Conservation (phyloP, 2,329 filamentous ascomycete species). For the Dendryphion nanum region DNA sequence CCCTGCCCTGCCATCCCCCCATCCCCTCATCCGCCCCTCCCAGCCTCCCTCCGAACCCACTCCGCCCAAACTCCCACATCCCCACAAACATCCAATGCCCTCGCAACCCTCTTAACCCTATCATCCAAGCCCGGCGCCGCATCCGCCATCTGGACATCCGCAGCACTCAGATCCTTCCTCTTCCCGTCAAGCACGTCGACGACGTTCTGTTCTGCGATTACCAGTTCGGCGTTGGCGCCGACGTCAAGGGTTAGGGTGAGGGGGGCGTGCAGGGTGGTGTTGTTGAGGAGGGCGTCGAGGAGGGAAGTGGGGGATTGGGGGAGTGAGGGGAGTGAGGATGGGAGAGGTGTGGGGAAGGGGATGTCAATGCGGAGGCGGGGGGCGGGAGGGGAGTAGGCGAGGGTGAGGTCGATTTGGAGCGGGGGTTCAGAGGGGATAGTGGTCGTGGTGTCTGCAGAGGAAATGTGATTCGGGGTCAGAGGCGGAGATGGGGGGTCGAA, state of each 20-base stretch:
- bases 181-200: too few species aligned
- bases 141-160: conserved; percentile 17
- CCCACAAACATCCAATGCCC: conserved; percentile 47
- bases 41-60: conserved; percentile 41
- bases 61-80: conserved; percentile 54
- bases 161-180: conserved; percentile 30
- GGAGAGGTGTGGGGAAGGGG: conserved; percentile 19
- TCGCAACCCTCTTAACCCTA: conserved; percentile 37
- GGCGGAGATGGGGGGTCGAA: conserved; percentile 15
- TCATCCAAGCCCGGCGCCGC: conserved; percentile 18
- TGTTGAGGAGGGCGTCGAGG: conserved; percentile 18
- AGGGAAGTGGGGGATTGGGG: conserved; percentile 3
- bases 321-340: conserved; percentile 5
- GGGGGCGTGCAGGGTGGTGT: conserved; percentile 38
- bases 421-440: background rate
- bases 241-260: conserved; percentile 58
- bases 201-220: conserved; percentile 59
- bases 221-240: conserved; percentile 58
- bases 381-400: conserved; percentile 30
- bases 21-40: too few species aligned
- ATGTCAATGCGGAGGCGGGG: conserved; percentile 32
- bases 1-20: too few species aligned
- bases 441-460: conserved; percentile 1
- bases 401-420: conserved; percentile 29
- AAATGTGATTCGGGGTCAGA: conserved; percentile 32